Evolutionary conservation across 495 filamentous ascomycete species (phyloP), one percentile per base, ranked within the genome.

Genomic region (Extremus antarcticus): DNA sequence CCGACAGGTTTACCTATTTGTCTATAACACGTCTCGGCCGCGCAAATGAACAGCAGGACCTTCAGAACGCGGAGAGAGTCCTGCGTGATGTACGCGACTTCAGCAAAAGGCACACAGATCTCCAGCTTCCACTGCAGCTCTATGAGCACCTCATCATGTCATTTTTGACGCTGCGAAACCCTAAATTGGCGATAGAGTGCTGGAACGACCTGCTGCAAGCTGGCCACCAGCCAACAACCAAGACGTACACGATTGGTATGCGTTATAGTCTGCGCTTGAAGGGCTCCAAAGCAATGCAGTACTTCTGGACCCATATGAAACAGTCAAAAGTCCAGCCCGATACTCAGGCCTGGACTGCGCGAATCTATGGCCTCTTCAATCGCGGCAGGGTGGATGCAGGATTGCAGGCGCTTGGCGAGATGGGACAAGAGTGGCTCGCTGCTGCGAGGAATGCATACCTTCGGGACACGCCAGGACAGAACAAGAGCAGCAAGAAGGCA

Each of bases 231-330:
- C 81, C 84, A 19, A 76, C 68, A 13, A 56, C 78, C 15, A 71
- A 65, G 50, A 81, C 82, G 0, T 87, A 79, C 78, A 78, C 74
- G 38, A 67, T 74, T 24, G 85, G 87, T 80, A 71, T 88, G 22
- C 59, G 71, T 23, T 85, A 83, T 17, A 82, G 76, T 57, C 66
- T 65, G 56, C 68, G 64, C 19, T 67, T 74, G 15, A 54, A 65
- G 21, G 78, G 84, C 56, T 16, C 66, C 16, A 57, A 70, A 10
- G 76, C 73, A 4, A 59, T 86, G 49, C 74, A 79, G 43, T 66
- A 67, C 0, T 71, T 85, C 11, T 88, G 85, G 85, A 29, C 60
- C 1, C 76, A 74, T 53, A 74, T 87, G 70, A 35, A 72, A 2
- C 55, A 24, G 0, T 73, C 79, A 0, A 75, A 73, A 0, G 57